Evolutionary conservation across 371 early-diverging fungal genomes (phyloP).

Genomic region (Batkoa obscura): DNA sequence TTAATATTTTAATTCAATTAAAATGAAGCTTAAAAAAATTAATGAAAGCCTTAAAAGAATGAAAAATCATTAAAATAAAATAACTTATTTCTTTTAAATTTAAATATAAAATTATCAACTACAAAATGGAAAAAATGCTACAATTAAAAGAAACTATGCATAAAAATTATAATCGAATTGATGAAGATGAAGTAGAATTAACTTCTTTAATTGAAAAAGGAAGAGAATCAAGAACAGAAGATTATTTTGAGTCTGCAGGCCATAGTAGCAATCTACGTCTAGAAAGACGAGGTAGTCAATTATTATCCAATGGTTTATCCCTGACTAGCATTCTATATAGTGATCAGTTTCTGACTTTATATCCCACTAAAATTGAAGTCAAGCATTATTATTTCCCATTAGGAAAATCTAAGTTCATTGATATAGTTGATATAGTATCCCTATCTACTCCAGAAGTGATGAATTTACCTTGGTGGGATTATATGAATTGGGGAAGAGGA

Average conservation of each 20-base stretch:
- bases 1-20: no score
- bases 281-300: neutral
- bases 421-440: neutral
- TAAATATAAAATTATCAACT: no score
- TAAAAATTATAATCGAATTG: no score
- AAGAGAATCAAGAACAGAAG: neutral
- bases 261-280: neutral
- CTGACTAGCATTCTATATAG: neutral
- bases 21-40: no score
- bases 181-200: no score
- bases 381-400: conserved; percentile 2
- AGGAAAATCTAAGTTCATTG: neutral
- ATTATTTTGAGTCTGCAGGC: neutral
- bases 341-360: neutral
- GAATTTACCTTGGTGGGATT: conserved; percentile 2
- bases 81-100: no score
- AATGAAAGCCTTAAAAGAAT: no score
- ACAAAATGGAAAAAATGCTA: no score
- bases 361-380: neutral
- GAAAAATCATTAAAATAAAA: no score
- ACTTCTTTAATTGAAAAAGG: neutral
- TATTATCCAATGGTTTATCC: neutral
- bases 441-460: conserved; percentile 1
- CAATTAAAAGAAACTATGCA: no score
- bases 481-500: conserved; percentile 7